Evolutionary conservation across 129 eudicot species (phyloP).

Genomic region (Ambrosia artemisiifolia): DNA sequence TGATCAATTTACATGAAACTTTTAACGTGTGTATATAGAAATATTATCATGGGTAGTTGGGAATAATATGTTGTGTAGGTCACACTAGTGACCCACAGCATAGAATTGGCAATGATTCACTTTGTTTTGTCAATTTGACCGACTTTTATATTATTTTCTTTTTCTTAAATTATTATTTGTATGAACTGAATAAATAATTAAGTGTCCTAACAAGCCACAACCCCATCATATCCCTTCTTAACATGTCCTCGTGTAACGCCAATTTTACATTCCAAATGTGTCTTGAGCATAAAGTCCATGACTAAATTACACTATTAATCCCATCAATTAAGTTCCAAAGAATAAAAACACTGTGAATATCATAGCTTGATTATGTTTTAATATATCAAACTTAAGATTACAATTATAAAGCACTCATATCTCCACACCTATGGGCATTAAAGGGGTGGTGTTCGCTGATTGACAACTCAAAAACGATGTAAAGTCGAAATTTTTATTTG

Average conservation of each 20-base stretch:
- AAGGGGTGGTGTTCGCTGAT: too few relatives aligned
- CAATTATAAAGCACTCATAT: too few relatives aligned
- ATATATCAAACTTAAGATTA: too few relatives aligned
- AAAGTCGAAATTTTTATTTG: too few relatives aligned
- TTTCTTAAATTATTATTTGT: neutral
- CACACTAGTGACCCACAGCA: constrained; percentile 20
- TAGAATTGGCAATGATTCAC: constrained; percentile 30
- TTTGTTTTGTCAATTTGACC: constrained; percentile 22
- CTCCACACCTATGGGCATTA: too few relatives aligned
- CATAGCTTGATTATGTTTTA: too few relatives aligned
- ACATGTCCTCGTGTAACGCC: neutral
- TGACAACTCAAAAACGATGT: too few relatives aligned
- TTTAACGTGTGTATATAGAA: too few relatives aligned
- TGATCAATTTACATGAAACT: too few relatives aligned
- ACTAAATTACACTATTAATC: neutral
- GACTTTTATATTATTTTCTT: neutral
- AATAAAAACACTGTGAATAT: too few relatives aligned
- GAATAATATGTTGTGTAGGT: neutral
- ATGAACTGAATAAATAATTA: neutral
- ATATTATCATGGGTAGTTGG: too few relatives aligned
- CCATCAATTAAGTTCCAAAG: neutral
- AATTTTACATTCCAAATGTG: neutral
- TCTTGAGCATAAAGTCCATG: neutral
- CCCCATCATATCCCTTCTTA: neutral
- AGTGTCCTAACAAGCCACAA: neutral